Base-by-base conservation (phyloP, 495 filamentous ascomycete species). In the Letharia columbiana region DNA sequence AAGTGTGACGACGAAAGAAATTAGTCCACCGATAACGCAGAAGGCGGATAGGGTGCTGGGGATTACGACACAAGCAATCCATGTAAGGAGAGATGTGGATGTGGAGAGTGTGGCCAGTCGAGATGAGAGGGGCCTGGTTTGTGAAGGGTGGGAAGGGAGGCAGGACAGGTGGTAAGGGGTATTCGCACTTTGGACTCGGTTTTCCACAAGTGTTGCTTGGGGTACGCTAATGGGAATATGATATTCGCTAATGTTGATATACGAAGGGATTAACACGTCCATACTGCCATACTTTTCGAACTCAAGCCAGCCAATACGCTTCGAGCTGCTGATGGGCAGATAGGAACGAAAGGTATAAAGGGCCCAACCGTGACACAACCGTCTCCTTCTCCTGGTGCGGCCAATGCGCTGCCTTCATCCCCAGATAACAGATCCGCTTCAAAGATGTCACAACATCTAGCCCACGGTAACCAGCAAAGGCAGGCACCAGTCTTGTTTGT, bases 31-130 rank as follows among this genome's bases (percentile, higher is more conserved):
- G 28, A 57, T 57, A 33, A 37, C 54, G 52, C 23, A 35, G 33
- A 57, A 57, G 33, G 54, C 54, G 33, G 54, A 35, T 17, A 37
- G 54, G 17, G 44, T 61, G 42, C 23, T 45, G 56, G 59, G 60
- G 35, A 15, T 61, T 5, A 23, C 33, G 2, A 1, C 42, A 42
- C 60, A 40, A 6, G 18, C 42, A 17, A 62, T 61, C 15, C 39
- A 52, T 13, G 68, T 70, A 54, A 44, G 64, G 15, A 61, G 33
- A 28, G 60, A 44, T 28, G 66, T 65, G 61, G 68, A 69, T 47
- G 59, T 66, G 20, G 64, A 69, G 59, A 61, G 65, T 39, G 60
- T 37, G 10, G 52, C 23, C 17, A 63, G 67, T 31, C 39, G 28
- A 3, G 68, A 67, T 37, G 54, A 57, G 33, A 35, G 13, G 17